These are phyloP conservation scores for Vachellia collinsii DNA, from an alignment of 306 rosid species.

Conservation along the genomic window DNA sequence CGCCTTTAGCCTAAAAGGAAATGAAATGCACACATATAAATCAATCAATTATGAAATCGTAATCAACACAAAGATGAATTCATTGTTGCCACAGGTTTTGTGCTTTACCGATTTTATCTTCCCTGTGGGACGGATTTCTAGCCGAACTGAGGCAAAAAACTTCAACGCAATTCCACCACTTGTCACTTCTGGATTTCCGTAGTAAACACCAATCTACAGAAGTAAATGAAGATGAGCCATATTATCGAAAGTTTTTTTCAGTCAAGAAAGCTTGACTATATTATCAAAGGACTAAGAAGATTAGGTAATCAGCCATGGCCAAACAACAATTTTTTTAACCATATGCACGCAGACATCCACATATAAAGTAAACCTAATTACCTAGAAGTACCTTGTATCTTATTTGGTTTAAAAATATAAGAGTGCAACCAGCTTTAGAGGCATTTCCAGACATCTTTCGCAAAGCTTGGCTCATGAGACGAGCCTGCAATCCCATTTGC, in stretches of 20 bases:
- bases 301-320: constrained; percentile 18
- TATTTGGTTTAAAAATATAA: constrained; percentile 92
- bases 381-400: constrained; percentile 81
- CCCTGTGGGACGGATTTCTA: constrained; percentile 93
- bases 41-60: constrained; percentile 19
- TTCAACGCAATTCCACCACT: constrained; percentile 98
- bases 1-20: constrained; percentile 79
- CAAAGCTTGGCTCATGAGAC: constrained; percentile 99
- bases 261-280: constrained; percentile 4
- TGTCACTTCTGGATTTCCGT: constrained; percentile 99
- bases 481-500: constrained; percentile 99
- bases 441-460: constrained; percentile 99
- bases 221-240: constrained; percentile 37
- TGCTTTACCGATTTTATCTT: constrained; percentile 98
- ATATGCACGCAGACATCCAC: constrained; percentile 10
- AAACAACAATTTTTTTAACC: background rate
- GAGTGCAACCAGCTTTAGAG: constrained; percentile 98
- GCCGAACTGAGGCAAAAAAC: constrained; percentile 96
- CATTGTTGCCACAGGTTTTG: constrained; percentile 31
- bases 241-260: constrained; percentile 10
- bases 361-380: constrained; percentile 26
- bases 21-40: constrained; percentile 37
- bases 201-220: constrained; percentile 89
- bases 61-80: constrained; percentile 19
- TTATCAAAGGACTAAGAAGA: constrained; percentile 9